A percentile compares a stretch with the other conserved stretches of the same genome.
Conservation (phyloP, 2,329 filamentous ascomycete species). For the Bisporella sp. region DNA sequence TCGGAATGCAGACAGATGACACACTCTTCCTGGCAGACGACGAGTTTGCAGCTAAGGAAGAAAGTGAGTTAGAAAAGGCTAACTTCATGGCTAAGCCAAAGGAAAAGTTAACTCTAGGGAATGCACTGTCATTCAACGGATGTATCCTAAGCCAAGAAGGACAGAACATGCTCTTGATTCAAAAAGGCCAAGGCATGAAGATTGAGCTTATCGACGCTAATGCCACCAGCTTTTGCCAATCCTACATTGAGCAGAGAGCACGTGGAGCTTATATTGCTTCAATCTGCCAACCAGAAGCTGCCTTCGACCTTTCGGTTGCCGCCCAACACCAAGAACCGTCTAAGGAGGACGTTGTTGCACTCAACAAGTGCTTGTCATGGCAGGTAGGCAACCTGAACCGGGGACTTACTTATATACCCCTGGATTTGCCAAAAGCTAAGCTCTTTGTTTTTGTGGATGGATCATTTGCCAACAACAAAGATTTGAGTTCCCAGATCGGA, state of each 20-base stretch:
- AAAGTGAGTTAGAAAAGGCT: neutral
- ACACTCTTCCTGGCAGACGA: neutral
- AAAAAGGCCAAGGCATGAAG: no score
- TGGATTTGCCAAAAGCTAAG: slow-evolving; percentile 4
- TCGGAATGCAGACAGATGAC: slow-evolving; percentile 1
- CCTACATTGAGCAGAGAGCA: no score
- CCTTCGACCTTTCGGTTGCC: neutral
- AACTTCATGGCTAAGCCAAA: neutral
- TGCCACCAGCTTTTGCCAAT: no score
- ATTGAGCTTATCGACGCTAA: no score
- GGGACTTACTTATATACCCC: slow-evolving; percentile 1
- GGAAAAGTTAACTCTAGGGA: no score
- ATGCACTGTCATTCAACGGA: no score
- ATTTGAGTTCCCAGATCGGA: slow-evolving; percentile 14
- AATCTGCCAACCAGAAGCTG: slow-evolving; percentile 1
- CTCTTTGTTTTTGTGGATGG: slow-evolving; percentile 11
- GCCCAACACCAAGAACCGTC: neutral
- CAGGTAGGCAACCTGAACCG: slow-evolving; percentile 2
- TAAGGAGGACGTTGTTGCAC: neutral
- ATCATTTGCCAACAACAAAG: slow-evolving; percentile 15
- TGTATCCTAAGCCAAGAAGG: no score
- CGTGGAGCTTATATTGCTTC: no score
- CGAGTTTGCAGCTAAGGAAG: slow-evolving; percentile 7
- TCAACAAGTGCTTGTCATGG: slow-evolving; percentile 10
- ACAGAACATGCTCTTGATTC: no score